These are phyloP conservation scores for Torulaspora quercuum DNA, from an alignment of 805 yeast genomes.

Conservation along the genomic window DNA sequence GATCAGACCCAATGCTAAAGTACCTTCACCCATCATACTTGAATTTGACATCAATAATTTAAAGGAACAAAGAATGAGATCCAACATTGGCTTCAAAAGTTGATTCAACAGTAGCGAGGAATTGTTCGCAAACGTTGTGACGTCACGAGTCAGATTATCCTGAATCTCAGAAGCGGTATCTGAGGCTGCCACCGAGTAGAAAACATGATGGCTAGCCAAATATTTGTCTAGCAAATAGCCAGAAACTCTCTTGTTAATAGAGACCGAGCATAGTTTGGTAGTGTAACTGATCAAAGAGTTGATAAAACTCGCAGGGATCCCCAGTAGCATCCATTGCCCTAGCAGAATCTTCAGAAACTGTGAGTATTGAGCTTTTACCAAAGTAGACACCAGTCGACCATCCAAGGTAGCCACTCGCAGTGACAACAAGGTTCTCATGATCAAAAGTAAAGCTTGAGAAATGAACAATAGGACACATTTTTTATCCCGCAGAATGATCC, in stretches of 20 bases:
- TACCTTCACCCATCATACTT: conserved; percentile 61
- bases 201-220: conserved; percentile 50
- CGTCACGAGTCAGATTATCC: conserved; percentile 61
- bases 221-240: conserved; percentile 62
- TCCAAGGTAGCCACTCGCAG: conserved; percentile 82
- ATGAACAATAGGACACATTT: conserved; percentile 37
- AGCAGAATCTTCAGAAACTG: conserved; percentile 59
- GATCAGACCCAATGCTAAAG: conserved; percentile 69
- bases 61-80: conserved; percentile 73
- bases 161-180: conserved; percentile 24
- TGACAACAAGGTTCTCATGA: conserved; percentile 68
- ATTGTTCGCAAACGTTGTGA: conserved; percentile 67
- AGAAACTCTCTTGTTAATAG: conserved; percentile 64
- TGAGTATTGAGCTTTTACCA: conserved; percentile 66
- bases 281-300: conserved; percentile 66
- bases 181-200: conserved; percentile 29
- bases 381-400: conserved; percentile 77
- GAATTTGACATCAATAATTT: conserved; percentile 55
- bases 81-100: conserved; percentile 76
- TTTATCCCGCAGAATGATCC: conserved; percentile 28
- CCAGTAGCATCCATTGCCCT: conserved; percentile 74
- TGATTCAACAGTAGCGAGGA: conserved; percentile 77
- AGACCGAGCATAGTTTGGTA: conserved; percentile 53
- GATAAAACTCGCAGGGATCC: conserved; percentile 79
- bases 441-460: conserved; percentile 56